phyloP scores from a whole-genome alignment of 768 basidiomycete genomes.

The Mycena latifolia region DNA sequence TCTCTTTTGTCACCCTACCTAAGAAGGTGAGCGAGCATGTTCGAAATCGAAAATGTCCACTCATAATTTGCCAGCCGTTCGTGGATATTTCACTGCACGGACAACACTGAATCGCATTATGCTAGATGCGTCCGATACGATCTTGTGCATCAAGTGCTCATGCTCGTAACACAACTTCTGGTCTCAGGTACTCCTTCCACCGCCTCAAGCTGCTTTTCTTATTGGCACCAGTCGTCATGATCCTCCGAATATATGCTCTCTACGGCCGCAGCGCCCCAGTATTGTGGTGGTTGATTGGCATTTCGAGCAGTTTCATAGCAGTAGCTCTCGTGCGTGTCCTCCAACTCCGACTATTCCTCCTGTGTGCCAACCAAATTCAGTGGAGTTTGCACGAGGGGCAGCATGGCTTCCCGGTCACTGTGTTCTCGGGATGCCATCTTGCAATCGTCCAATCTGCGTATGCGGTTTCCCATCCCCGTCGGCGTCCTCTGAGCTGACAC shows the following conservation, averaged over 20 bases:
- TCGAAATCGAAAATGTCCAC: neutral
- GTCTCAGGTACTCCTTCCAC: slow-evolving; percentile 10
- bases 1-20: slow-evolving; percentile 16
- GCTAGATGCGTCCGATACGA: slow-evolving; percentile 42
- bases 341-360: neutral
- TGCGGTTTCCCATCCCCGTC: neutral
- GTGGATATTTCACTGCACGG: neutral
- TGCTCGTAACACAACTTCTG: slow-evolving; percentile 44
- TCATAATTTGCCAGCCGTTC: neutral
- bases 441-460: slow-evolving; percentile 17
- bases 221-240: slow-evolving; percentile 37
- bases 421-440: slow-evolving; percentile 20
- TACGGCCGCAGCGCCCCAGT: slow-evolving; percentile 44
- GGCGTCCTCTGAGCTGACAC: neutral
- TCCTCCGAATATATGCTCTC: slow-evolving; percentile 49
- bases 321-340: slow-evolving; percentile 36
- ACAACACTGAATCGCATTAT: neutral
- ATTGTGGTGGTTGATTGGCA: slow-evolving; percentile 31
- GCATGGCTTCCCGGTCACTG: slow-evolving; percentile 6
- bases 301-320: slow-evolving; percentile 29
- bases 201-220: neutral
- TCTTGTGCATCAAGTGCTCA: slow-evolving; percentile 43
- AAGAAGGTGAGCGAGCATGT: slow-evolving; percentile 8
- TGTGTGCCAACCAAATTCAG: slow-evolving; percentile 17
- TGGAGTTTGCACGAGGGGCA: slow-evolving; percentile 23